These are phyloP conservation scores for Myxozyma lipomycoides DNA, from an alignment of 805 yeast species.

Conservation along the genomic window DNA sequence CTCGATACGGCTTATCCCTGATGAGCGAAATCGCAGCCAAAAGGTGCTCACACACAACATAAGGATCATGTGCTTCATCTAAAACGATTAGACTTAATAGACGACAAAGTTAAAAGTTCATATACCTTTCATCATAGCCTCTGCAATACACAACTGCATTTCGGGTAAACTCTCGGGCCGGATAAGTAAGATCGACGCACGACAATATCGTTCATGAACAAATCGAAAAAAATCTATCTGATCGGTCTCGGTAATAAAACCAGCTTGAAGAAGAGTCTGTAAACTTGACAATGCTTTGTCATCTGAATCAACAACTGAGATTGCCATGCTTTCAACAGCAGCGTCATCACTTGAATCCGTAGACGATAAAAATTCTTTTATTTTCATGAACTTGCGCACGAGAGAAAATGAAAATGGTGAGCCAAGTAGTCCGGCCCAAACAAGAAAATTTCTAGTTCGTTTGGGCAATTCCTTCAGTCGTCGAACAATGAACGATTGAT, in stretches of 20 bases:
- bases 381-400: constrained; percentile 15
- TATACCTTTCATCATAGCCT: constrained; percentile 18
- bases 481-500: constrained; percentile 16
- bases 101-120: neutral
- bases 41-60: constrained; percentile 19
- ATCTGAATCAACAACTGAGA: constrained; percentile 16
- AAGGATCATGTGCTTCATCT: constrained; percentile 11
- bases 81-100: neutral
- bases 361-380: constrained; percentile 18
- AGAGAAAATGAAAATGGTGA: constrained; percentile 22
- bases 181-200: constrained; percentile 14
- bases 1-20: constrained; percentile 12
- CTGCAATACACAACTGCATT: constrained; percentile 24
- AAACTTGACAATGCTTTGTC: constrained; percentile 25
- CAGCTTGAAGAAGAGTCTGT: constrained; percentile 21
- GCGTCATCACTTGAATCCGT: constrained; percentile 17
- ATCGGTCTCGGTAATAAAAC: constrained; percentile 8
- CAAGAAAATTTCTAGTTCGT: constrained; percentile 16
- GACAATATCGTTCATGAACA: constrained; percentile 8
- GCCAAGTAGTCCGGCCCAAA: constrained; percentile 27
- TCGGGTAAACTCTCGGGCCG: constrained; percentile 13
- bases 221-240: constrained; percentile 13
- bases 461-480: constrained; percentile 25
- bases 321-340: constrained; percentile 5
- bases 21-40: constrained; percentile 16